Base-by-base conservation (phyloP, 1,139 yeast species). In the Hansenula lynferdii region DNA sequence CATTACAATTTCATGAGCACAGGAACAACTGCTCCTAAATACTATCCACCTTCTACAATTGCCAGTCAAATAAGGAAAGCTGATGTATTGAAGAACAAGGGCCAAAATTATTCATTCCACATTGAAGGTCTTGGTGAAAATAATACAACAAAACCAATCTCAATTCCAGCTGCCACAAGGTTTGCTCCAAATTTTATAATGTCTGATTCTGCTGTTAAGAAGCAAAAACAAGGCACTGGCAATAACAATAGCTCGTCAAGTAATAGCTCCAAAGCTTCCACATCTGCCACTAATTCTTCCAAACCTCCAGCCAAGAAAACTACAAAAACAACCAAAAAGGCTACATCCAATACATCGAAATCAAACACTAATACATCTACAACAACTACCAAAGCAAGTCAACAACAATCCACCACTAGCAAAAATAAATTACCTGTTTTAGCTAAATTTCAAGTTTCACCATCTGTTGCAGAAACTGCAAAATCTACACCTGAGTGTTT, bases 11-110 rank as follows among this genome's bases (percentile, higher is more conserved):
- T 17, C 4, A 28, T 28, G 31, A 23, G 31, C 3, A 12, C 12
- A 5, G 6, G 22, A 3, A 21, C 27, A 3, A 18, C 34, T 14
- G 9, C 25, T 5, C 5, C 22, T 16, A 24, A 15, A 22, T 56
- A 57, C 20, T 52, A 58, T 43, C 57, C 64, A 42, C 56, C 62
- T 43, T 61, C 61, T 46, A 60, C 69, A 38, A 62, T 65, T 49
- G 64, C 67, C 5, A 60, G 60, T 39, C 58, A 62, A 42, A 58
- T 66, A 41, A 54, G 73, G 68, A 32, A 72, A 51, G 69, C 68
- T 19, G 70, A 65, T 47, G 55, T 42, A 39, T 36, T 38, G 14
- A 47, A 47, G 15, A 35, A 34, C 28, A 42, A 36, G 19, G 42
- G 33, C 15, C 35, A 24, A 8, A 38, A 38, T 19, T 33, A 33